These are phyloP conservation scores for Cinchona pubescens DNA, from an alignment of 257 asterid genomes.

Conservation along the genomic window DNA sequence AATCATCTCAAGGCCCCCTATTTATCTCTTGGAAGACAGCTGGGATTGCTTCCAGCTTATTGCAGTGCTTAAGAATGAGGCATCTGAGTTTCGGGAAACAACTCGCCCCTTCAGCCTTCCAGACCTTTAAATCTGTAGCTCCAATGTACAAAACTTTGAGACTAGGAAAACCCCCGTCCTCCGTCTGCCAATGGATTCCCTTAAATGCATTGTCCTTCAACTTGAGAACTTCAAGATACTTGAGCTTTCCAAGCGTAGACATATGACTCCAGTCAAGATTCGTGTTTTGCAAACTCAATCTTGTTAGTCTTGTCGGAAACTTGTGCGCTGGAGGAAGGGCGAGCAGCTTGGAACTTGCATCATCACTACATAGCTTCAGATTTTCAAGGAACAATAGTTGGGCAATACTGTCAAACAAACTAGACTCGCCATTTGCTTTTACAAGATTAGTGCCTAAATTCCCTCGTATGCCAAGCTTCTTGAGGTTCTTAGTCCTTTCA, in stretches of 20 bases:
- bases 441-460: conserved; percentile 31
- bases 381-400: conserved; percentile 41
- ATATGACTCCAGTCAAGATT: conserved; percentile 24
- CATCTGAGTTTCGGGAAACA: conserved; percentile 27
- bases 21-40: conserved; percentile 24
- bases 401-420: conserved; percentile 38
- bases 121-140: conserved; percentile 14
- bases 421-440: conserved; percentile 33
- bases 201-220: conserved; percentile 25
- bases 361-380: conserved; percentile 46
- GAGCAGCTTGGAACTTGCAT: neutral
- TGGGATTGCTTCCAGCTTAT: conserved; percentile 25
- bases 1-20: conserved; percentile 23
- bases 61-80: conserved; percentile 26
- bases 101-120: conserved; percentile 29
- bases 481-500: conserved; percentile 39
- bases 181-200: conserved; percentile 24
- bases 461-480: conserved; percentile 50
- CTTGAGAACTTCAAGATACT: conserved; percentile 28
- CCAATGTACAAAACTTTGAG: conserved; percentile 30
- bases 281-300: conserved; percentile 25
- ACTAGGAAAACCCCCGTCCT: conserved; percentile 22
- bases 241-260: conserved; percentile 20
- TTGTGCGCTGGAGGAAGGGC: conserved; percentile 19
- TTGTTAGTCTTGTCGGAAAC: conserved; percentile 20